Evolutionary conservation across 352 stramenopile genomes (phyloP).

Genomic region (Globisporangium barbulae): DNA sequence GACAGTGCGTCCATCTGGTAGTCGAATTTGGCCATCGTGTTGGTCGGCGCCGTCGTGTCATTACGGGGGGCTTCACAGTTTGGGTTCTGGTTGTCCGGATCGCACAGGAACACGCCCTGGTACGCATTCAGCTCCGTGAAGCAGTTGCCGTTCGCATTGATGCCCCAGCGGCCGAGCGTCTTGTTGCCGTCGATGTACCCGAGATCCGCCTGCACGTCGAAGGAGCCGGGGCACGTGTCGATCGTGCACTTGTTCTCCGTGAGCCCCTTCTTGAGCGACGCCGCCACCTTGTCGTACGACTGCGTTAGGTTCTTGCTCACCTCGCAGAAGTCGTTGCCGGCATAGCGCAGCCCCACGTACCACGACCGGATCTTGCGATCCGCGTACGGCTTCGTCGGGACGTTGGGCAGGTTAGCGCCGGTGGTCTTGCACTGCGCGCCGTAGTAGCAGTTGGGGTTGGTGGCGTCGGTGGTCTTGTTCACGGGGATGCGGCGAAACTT

Average conservation of each 20-base stretch:
- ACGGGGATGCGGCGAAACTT: constrained; percentile 41
- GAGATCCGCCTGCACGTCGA: constrained; percentile 53
- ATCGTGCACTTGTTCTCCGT: constrained; percentile 42
- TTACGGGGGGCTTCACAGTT: constrained; percentile 44
- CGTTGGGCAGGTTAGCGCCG: constrained; percentile 52
- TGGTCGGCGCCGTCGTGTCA: constrained; percentile 40
- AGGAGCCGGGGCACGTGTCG: constrained; percentile 40
- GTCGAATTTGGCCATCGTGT: constrained; percentile 54
- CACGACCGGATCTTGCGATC: constrained; percentile 38
- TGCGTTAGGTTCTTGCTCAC: constrained; percentile 30
- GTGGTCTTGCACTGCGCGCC: constrained; percentile 34
- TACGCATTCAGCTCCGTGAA: constrained; percentile 63
- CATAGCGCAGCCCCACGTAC: constrained; percentile 60
- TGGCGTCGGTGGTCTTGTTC: constrained; percentile 27
- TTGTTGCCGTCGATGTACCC: constrained; percentile 45
- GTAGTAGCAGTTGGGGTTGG: constrained; percentile 41
- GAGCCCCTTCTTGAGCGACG: constrained; percentile 46
- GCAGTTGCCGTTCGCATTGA: constrained; percentile 67
- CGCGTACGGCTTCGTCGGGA: constrained; percentile 42
- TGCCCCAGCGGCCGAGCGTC: constrained; percentile 47
- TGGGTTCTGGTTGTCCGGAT: constrained; percentile 57
- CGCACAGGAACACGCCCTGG: constrained; percentile 57
- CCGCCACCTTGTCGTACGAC: constrained; percentile 37
- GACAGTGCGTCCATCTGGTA: constrained; percentile 81
- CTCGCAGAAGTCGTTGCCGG: constrained; percentile 50